Percentiles rank a stretch among this genome's conserved stretches.
These are phyloP conservation scores for Radiomyces spectabilis DNA, from an alignment of 192 early-diverging fungal species.

Conservation along the genomic window DNA sequence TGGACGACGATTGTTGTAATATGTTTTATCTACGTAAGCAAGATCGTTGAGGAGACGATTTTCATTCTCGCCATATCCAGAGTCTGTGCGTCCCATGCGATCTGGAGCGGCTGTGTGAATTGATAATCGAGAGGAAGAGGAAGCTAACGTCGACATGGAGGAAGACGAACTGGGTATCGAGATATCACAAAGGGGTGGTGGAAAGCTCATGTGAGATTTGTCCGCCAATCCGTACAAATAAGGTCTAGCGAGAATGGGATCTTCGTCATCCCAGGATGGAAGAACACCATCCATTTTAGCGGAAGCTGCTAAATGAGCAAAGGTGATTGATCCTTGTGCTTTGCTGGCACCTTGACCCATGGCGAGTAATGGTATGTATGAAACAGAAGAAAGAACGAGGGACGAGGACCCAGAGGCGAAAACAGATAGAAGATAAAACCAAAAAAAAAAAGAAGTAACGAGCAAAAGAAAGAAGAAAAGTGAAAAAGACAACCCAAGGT, in stretches of 20 bases:
- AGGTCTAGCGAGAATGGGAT: neutral
- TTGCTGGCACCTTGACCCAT: no score
- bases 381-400: neutral
- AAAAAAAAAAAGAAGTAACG: neutral
- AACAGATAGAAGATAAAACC: neutral
- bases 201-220: no score
- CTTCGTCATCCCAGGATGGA: neutral
- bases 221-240: neutral
- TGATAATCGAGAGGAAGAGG: no score
- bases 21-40: neutral
- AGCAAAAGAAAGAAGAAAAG: slow-evolving; percentile 1
- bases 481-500: neutral
- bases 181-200: no score
- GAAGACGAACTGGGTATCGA: no score
- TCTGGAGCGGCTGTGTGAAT: no score
- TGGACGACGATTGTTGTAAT: slow-evolving; percentile 1
- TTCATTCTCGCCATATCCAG: neutral
- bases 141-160: no score
- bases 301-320: no score
- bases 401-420: neutral
- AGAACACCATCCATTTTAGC: no score
- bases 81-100: neutral
- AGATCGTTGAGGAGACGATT: neutral
- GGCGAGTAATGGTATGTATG: neutral
- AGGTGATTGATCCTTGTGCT: no score